Evolutionary conservation across 805 yeast genomes (phyloP), one percentile per base, ranked within the genome.

Genomic region (Candida succiphila): DNA sequence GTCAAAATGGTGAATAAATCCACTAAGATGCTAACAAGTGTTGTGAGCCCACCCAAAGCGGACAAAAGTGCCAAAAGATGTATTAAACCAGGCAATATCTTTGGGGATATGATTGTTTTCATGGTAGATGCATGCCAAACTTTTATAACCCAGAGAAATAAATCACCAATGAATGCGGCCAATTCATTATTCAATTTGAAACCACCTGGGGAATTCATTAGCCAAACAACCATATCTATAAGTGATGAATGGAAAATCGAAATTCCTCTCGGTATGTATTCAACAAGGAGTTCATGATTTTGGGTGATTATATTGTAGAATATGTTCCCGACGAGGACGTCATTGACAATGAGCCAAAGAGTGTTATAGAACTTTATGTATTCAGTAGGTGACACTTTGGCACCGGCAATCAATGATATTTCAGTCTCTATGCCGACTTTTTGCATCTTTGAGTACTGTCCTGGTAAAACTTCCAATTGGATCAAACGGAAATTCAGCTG

Each of bases 191-290:
- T 92, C 33, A 92, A 69, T 49, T 92, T 92, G 46, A 92, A 76
- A 4, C 98, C 98, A 13, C 89, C 95, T 0, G 98, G 98, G 47
- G 88, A 82, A 39, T 76, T 69, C 63, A 87, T 85, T 25, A 92
- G 64, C 88, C 94, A 82, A 0, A 61, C 43, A 3, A 88, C 74
- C 25, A 77, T 51, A 3, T 49, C 39, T 15, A 65, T 57, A 44
- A 19, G 54, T 39, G 9, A 24, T 32, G 1, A 12, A 7, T 30
- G 7, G 21, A 30, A 16, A 12, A 17, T 5, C 3, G 10, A 7
- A 4, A 16, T 23, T 5, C 16, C 3, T 5, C 17, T 16, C 5
- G 10, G 4, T 7, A 30, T 30, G 6, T 10, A 22, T 3, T 8
- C 3, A 10, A n/a, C 10, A 7, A 30, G 16, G 4, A 15, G 6